Evolutionary conservation across 2,329 filamentous ascomycete species (phyloP).

Genomic region (Hypoxylon sp.): DNA sequence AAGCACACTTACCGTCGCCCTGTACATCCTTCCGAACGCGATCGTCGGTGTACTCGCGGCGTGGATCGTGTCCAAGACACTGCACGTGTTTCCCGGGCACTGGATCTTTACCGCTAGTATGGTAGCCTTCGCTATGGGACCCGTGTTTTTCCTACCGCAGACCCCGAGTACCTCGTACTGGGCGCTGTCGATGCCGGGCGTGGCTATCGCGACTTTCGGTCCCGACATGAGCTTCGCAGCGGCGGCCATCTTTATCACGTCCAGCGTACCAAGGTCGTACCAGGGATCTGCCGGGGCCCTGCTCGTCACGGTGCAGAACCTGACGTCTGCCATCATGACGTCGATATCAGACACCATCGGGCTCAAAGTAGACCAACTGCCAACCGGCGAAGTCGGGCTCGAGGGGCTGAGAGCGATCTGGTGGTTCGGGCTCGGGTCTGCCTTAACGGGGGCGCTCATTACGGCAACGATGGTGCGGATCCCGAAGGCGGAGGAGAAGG

Average conservation of each 20-base stretch:
- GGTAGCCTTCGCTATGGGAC: constrained; percentile 46
- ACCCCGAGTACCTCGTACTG: constrained; percentile 57
- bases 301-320: constrained; percentile 60
- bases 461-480: constrained; percentile 41
- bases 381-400: constrained; percentile 42
- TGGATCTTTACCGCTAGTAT: constrained; percentile 60
- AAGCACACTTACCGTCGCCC: constrained; percentile 54
- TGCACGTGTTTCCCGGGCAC: constrained; percentile 60
- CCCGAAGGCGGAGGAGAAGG: constrained; percentile 45
- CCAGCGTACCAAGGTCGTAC: constrained; percentile 58
- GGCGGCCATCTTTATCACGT: constrained; percentile 62
- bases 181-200: constrained; percentile 58
- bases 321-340: constrained; percentile 58
- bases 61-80: constrained; percentile 58
- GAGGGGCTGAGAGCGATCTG: constrained; percentile 42
- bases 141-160: constrained; percentile 50
- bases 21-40: constrained; percentile 60
- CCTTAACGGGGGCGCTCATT: constrained; percentile 40
- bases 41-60: constrained; percentile 59
- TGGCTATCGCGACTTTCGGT: constrained; percentile 59
- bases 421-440: constrained; percentile 45
- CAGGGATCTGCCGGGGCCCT: constrained; percentile 60
- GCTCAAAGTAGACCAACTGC: constrained; percentile 41
- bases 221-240: constrained; percentile 61
- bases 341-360: constrained; percentile 52